Conservation (phyloP, 768 basidiomycete genomes). For the Podaxis sp. region DNA sequence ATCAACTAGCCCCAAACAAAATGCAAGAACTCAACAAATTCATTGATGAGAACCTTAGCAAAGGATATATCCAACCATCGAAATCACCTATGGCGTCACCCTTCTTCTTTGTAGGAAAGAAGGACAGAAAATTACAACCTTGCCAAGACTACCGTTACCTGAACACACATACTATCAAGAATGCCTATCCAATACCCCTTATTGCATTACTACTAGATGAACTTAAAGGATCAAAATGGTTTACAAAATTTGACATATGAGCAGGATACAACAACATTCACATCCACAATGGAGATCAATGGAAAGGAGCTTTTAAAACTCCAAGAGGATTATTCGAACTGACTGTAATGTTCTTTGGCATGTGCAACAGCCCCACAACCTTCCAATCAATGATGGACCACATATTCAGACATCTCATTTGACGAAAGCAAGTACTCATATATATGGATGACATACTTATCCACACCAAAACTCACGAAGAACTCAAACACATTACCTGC, state of each 20-base stretch:
- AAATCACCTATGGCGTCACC: background rate
- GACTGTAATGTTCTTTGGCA: background rate
- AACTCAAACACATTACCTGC: background rate
- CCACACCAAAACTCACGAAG: background rate
- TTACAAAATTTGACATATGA: background rate
- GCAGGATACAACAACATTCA: background rate
- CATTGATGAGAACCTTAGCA: background rate
- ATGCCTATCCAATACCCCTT: background rate
- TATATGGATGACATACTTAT: conserved; percentile 36
- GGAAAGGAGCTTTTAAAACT: background rate
- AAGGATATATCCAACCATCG: background rate
- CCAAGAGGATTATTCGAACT: background rate
- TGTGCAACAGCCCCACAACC: background rate
- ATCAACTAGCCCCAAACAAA: background rate
- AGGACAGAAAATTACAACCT: background rate
- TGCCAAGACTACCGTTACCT: background rate
- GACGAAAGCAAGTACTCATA: conserved; percentile 20
- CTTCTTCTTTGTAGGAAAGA: background rate
- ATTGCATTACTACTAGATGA: background rate
- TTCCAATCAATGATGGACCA: background rate
- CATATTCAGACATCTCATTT: background rate
- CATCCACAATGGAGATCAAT: background rate
- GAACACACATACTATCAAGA: background rate
- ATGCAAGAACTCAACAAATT: background rate
- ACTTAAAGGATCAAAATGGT: background rate